Evolutionary conservation across 495 filamentous ascomycete genomes (phyloP), one percentile per base, ranked within the genome.

Genomic region (Hyphodiscus hymeniophilus): DNA sequence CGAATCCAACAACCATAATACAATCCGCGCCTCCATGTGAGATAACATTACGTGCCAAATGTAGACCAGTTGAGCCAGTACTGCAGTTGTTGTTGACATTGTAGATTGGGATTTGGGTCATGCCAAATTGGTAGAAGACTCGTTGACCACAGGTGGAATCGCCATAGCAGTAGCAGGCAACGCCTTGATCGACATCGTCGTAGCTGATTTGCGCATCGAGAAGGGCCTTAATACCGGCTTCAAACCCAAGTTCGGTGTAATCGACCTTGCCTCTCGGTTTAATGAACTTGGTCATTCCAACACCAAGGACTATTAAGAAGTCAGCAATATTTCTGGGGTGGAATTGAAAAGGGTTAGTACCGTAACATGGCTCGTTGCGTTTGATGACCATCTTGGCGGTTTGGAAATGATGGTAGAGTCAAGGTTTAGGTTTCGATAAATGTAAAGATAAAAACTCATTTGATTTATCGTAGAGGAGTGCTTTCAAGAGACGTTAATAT

Each of bases 1-100:
- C 92, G 54, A 95, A 98, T 2, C 92, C 92, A 13, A 97, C 79
- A 7, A 96, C 89, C 32, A 98, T 68, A 3, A 92, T 79, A 58
- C 87, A 92, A 62, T 95, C 84, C 2, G 86, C 85, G 2, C 77
- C 83, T 18, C 89, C 89, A 58, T 85, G 71, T 10, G 80, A 71
- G 51, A 96, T 86, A 69, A 92, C 71, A 26, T 80, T 85, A 23
- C 89, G 75, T 3, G 79, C 92, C 80, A 97, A 82, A 54, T 81
- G 76, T 34, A 97, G 67, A 21, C 92, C 92, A 0, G 92, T 95
- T 0, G 80, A 85, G 2, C 92, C 92, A 1, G 92, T 97, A 0
- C 86, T 84, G 74, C 92, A 98, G 70, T 96, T 96, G 73, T 98
- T 98, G 76, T 95, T 95, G 60, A 94, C 87, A 61, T 96, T 96